Conservation (phyloP, 495 filamentous ascomycete species). For the Podospora pseudopauciseta region DNA sequence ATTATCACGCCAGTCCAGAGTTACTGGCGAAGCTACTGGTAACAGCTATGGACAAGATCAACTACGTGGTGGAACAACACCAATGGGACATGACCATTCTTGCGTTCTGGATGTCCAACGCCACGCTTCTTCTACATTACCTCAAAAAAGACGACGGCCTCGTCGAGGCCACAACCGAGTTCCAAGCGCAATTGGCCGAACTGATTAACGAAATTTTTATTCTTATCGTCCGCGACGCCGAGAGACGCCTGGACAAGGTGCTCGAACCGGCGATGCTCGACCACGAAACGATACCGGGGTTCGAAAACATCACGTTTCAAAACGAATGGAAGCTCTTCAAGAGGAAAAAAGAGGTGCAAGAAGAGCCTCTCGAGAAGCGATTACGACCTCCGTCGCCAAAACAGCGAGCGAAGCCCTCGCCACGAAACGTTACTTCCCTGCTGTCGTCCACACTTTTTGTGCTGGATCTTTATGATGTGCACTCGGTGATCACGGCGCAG, state of each 20-base stretch:
- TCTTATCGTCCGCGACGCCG: constrained; percentile 96
- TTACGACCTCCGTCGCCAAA: constrained; percentile 94
- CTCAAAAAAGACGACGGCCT: constrained; percentile 90
- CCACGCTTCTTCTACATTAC: constrained; percentile 90
- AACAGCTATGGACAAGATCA: constrained; percentile 92
- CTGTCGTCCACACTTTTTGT: constrained; percentile 97
- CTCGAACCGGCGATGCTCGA: constrained; percentile 91
- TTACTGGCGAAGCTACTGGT: constrained; percentile 74
- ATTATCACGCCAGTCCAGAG: constrained; percentile 89
- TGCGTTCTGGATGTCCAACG: constrained; percentile 98
- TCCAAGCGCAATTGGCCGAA: constrained; percentile 90
- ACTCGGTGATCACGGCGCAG: constrained; percentile 92
- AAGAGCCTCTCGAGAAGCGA: constrained; percentile 83
- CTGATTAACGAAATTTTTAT: constrained; percentile 98
- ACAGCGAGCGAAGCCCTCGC: constrained; percentile 82
- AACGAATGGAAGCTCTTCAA: constrained; percentile 98
- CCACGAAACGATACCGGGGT: constrained; percentile 96
- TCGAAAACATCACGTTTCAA: constrained; percentile 94
- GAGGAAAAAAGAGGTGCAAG: constrained; percentile 79
- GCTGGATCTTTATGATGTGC: constrained; percentile 95
- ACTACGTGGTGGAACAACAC: constrained; percentile 85
- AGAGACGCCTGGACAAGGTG: constrained; percentile 93
- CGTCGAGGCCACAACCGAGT: constrained; percentile 75
- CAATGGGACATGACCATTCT: constrained; percentile 99
- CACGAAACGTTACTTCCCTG: constrained; percentile 94